Conservation (phyloP, 2,329 filamentous ascomycete species). For the Penicillium sp. region DNA sequence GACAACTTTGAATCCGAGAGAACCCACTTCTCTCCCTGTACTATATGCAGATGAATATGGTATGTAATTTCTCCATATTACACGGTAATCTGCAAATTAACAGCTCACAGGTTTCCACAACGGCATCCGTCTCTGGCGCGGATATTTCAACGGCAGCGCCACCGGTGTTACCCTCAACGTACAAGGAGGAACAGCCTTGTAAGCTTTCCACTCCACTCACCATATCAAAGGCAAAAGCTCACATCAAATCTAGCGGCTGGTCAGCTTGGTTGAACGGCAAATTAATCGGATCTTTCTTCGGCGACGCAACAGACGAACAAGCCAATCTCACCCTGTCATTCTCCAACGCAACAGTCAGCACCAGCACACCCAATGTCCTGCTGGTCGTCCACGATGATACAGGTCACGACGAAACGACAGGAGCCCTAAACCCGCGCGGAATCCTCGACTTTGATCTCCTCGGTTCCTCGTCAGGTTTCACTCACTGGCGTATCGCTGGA, state of each 20-base stretch:
- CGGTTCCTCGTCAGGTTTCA: slow-evolving; percentile 50
- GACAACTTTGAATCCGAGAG: slow-evolving; percentile 42
- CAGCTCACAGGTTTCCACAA: slow-evolving; percentile 39
- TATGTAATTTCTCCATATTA: background rate
- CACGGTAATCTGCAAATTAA: background rate
- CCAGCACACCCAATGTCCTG: slow-evolving; percentile 56
- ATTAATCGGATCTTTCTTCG: slow-evolving; percentile 58
- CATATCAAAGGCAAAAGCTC: background rate
- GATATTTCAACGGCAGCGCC: slow-evolving; percentile 40
- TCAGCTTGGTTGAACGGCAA: slow-evolving; percentile 59
- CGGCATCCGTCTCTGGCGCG: slow-evolving; percentile 48
- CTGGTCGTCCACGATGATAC: slow-evolving; percentile 61
- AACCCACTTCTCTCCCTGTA: slow-evolving; percentile 46
- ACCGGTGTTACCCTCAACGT: slow-evolving; percentile 49
- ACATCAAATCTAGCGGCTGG: slow-evolving; percentile 46
- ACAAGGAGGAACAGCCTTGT: slow-evolving; percentile 54
- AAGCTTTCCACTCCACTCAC: slow-evolving; percentile 4
- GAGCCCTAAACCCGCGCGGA: slow-evolving; percentile 31
- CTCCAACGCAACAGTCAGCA: slow-evolving; percentile 47
- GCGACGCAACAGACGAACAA: slow-evolving; percentile 28
- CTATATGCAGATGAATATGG: slow-evolving; percentile 50
- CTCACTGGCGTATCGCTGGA: slow-evolving; percentile 59
- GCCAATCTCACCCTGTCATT: slow-evolving; percentile 49
- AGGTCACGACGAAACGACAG: slow-evolving; percentile 31
- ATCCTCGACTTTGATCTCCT: slow-evolving; percentile 50